Base-by-base conservation (phyloP, 306 rosid species). In the Cicer arietinum region DNA sequence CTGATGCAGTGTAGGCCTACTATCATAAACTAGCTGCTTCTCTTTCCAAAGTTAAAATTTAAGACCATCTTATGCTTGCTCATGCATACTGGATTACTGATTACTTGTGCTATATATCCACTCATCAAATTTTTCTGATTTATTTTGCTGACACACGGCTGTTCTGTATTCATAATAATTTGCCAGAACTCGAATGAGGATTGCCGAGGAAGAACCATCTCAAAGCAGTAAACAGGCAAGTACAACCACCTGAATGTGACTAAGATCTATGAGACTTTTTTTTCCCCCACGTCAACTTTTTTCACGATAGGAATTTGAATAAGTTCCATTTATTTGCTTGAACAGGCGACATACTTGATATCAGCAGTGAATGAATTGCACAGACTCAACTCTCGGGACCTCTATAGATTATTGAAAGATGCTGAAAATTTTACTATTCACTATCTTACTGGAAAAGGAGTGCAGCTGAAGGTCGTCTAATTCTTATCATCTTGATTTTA, bases 331-430 rank as follows among this genome's bases (percentile, higher is more conserved):
- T 77, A 57, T 82, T 71, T 83, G 61, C 66, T 62, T 67, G 76
- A 82, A 77, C 96, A 94, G 98, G 90, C 66, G 54, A 69, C 86
- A 80, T 92, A 84, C 86, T 50, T 94, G 71, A 79, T 66, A 46
- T 81, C 85, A 12, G 88, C 91, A 20, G 91, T 94, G 65, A 86
- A 86, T 86, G 95, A 87, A 75, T 84, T 94, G 69, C 92, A 91
- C 40, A 85, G 83, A 79, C 77, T 90, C 50, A 86, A 83, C 52
- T 86, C 88, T 78, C 88, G 78, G 79, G 97, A 90, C 42, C 91
- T 94, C 53, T 82, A 72, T 73, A 91, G 80, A 81, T 81, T 94
- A 65, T 70, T 90, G 81, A 94, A 77, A 82, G 93, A 91, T 76
- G 86, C 96, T 51, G 97, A 90, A 22, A 90, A 84, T 83, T 91